Conservation (phyloP, 2,329 filamentous ascomycete species). For the Ilyonectria mors-panacis region DNA sequence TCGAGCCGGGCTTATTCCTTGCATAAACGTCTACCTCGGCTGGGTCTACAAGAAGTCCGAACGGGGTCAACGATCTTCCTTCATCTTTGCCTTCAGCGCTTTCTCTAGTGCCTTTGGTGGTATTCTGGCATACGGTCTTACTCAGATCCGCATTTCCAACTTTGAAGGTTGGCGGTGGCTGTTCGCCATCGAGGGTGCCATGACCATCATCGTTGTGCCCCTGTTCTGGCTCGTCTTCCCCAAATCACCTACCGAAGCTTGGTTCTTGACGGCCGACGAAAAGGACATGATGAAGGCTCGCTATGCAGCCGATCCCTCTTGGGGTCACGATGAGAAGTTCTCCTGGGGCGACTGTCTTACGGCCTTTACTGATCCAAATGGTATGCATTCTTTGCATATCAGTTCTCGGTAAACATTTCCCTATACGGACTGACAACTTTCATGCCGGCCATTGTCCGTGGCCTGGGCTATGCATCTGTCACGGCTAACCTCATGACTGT, state of each 20-base stretch:
- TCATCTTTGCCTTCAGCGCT: conserved; percentile 58
- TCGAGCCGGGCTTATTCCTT: conserved; percentile 41
- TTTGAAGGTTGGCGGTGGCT: conserved; percentile 51
- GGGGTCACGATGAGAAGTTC: conserved; percentile 32
- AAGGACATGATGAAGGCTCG: conserved; percentile 42
- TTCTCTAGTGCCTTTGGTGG: conserved; percentile 59
- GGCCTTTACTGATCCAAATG: conserved; percentile 51
- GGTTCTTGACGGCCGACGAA: conserved; percentile 41
- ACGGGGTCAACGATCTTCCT: conserved; percentile 48
- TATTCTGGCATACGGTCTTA: conserved; percentile 59
- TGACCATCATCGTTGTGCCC: conserved; percentile 56
- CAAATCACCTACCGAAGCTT: conserved; percentile 46
- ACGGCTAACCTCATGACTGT: conserved; percentile 53
- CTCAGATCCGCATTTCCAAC: conserved; percentile 51
- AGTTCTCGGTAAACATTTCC: conserved; percentile 49
- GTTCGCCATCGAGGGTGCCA: conserved; percentile 53
- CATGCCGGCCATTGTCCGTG: conserved; percentile 47
- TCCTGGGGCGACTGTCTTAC: conserved; percentile 35
- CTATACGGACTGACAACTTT: conserved; percentile 51
- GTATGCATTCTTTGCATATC: conserved; percentile 48
- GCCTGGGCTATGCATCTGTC: conserved; percentile 50
- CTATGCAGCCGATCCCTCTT: conserved; percentile 31
- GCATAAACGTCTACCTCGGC: conserved; percentile 39
- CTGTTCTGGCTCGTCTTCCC: conserved; percentile 47
- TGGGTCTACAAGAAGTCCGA: conserved; percentile 39